Conservation (phyloP, 208 protist genomes). For the Blastocrithidia nonstop region DNA sequence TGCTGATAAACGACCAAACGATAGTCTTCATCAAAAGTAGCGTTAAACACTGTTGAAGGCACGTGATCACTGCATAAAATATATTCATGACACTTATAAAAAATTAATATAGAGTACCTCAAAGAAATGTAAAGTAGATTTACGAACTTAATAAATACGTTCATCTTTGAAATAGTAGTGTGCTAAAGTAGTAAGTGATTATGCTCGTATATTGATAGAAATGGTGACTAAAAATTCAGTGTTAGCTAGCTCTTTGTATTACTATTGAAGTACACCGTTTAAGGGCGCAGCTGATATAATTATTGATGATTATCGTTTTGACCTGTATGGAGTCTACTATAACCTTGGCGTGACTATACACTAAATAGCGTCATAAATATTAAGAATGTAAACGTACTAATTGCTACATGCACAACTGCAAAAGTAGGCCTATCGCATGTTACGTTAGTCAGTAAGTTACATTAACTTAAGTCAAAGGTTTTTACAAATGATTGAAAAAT, state of each 20-base stretch:
- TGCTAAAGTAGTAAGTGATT: too few species aligned
- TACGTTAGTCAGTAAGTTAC: conserved; percentile 42
- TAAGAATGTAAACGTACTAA: conserved; percentile 8
- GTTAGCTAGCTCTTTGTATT: conserved; percentile 27
- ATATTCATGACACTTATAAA: too few species aligned
- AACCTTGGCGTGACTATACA: conserved; percentile 31
- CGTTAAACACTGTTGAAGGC: too few species aligned
- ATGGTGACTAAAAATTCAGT: conserved; percentile 14
- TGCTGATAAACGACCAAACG: too few species aligned
- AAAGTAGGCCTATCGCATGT: conserved; percentile 43
- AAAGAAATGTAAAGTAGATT: too few species aligned
- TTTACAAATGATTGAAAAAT: conserved; percentile 15
- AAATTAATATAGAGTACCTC: too few species aligned
- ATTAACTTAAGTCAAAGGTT: conserved; percentile 24
- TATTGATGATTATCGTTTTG: conserved; percentile 62
- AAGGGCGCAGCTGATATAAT: conserved; percentile 14
- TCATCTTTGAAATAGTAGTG: neutral
- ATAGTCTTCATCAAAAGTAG: too few species aligned
- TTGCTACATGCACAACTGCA: too few species aligned
- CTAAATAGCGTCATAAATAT: conserved; percentile 10
- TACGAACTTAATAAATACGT: too few species aligned
- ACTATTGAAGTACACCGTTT: conserved; percentile 35
- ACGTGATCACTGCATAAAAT: too few species aligned
- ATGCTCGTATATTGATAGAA: conserved; percentile 10
- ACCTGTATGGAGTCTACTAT: conserved; percentile 45